Evolutionary conservation across 2,329 filamentous ascomycete species (phyloP), one percentile per base, ranked within the genome.

Genomic region (Sporothrix globosa): DNA sequence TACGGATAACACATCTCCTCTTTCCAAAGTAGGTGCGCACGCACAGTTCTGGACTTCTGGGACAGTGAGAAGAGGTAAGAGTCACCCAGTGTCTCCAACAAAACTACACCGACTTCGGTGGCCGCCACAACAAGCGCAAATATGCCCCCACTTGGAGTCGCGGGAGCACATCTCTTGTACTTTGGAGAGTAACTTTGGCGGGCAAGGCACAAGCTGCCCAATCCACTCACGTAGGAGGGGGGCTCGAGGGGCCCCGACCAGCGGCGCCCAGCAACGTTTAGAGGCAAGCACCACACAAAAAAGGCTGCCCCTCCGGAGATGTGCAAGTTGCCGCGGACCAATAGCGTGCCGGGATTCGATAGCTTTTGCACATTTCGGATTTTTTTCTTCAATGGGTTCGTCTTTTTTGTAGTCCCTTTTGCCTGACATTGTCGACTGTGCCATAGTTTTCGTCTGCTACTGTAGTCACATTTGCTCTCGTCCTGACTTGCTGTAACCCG

Each of bases 321-420:
- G 66, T 21, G 53, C 71, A 71, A 68, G 71, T 68, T 67, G 44
- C 73, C 73, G 69, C 73, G 73, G 67, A 46, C 73, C 73, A 73
- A 73, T 73, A 6, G 46, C 27, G 46, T 46, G 3, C 4, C 27
- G 17, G 17, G 52, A 72, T 67, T 65, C 65, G 66, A 50, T 19
- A 69, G 67, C 67, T 71, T 58, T 44, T 13, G 46, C 52, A 65
- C 41, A 54, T 17, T 39, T 30, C 46, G 17, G 46, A 1, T 13
- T 48, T 68, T 50, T 68, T 58, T 48, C 11, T 48, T 53, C 39
- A 54, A 21, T 63, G n/a, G 21, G 60, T 71, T 71, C 48, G 39
- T 53, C n/a, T 66, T 58, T 48, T 17, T 10, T 41, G 46, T 50
- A 34, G 30, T n/a, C 17, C 44, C 14, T 30, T 54, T 39, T 52